A percentile compares a stretch with the other conserved stretches of the same genome.
phyloP scores from a whole-genome alignment of 2,329 filamentous ascomycete species.

The Magnaporthiopsis rhizophila region DNA sequence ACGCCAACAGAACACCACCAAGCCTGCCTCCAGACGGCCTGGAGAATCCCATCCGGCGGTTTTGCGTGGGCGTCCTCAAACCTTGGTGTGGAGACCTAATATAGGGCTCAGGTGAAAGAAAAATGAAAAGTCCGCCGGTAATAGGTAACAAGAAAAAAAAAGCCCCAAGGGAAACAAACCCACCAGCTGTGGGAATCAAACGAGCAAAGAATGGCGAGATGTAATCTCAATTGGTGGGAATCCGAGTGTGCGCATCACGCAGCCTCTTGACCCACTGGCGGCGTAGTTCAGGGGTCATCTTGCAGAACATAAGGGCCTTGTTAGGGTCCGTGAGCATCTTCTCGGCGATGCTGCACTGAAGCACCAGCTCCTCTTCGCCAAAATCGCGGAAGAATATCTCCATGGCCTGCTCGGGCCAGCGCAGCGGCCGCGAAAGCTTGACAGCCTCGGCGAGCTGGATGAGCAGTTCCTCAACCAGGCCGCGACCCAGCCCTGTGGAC shows the following conservation, averaged over 20 bases:
- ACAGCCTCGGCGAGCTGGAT: conserved; percentile 31
- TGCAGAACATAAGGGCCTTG: conserved; percentile 55
- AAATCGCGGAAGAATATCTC: conserved; percentile 54
- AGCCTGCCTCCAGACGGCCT: too few species aligned
- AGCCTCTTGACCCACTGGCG: conserved; percentile 49
- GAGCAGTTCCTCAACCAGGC: conserved; percentile 23
- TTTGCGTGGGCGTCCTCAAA: background rate
- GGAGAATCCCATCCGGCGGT: background rate
- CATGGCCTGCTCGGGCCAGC: conserved; percentile 50
- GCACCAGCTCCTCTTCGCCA: conserved; percentile 45
- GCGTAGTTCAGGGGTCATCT: conserved; percentile 45
- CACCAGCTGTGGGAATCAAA: background rate
- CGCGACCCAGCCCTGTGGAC: conserved; percentile 18
- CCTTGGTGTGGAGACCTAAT: too few species aligned
- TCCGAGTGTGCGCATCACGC: conserved; percentile 35
- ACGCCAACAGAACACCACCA: too few species aligned
- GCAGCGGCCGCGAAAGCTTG: conserved; percentile 27
- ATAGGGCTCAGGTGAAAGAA: background rate
- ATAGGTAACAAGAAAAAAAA: background rate
- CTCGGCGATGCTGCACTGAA: conserved; percentile 53
- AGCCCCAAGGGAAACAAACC: background rate
- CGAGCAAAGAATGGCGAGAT: background rate
- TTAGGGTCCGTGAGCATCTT: conserved; percentile 50
- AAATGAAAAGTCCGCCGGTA: background rate
- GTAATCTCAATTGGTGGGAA: background rate